Evolutionary conservation across 805 yeast genomes (phyloP).

Genomic region (Martiniozyma abietophila): DNA sequence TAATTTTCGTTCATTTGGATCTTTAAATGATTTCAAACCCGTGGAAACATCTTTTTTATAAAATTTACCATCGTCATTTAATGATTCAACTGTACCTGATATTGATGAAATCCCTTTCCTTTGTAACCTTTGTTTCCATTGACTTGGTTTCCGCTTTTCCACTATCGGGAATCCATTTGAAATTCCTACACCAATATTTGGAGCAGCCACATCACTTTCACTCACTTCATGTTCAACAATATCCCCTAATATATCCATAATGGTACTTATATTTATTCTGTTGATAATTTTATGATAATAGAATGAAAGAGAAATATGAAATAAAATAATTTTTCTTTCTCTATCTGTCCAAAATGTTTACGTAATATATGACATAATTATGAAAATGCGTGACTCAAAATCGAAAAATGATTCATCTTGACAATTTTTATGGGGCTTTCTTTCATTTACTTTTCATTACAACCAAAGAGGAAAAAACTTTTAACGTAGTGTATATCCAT

Average conservation of each 20-base stretch:
- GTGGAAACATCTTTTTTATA: conserved; percentile 6
- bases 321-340: too few species aligned
- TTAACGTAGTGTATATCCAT: too few species aligned
- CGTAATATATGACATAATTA: too few species aligned
- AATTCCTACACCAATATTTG: too few species aligned
- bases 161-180: conserved; percentile 7
- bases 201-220: conserved; percentile 24
- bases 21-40: conserved; percentile 12
- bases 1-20: conserved; percentile 10
- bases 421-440: too few species aligned
- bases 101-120: conserved; percentile 26
- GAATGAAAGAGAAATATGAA: too few species aligned
- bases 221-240: conserved; percentile 52
- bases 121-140: conserved; percentile 39
- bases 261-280: not conserved
- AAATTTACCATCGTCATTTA: conserved; percentile 1
- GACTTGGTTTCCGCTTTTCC: conserved; percentile 26
- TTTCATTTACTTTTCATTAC: too few species aligned
- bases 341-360: too few species aligned
- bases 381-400: too few species aligned
- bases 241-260: conserved; percentile 64
- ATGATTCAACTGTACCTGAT: conserved; percentile 16
- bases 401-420: too few species aligned
- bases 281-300: too few species aligned
- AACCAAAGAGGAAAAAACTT: too few species aligned